phyloP scores from a whole-genome alignment of 2,329 filamentous ascomycete genomes.

The Colletotrichum tabaci region DNA sequence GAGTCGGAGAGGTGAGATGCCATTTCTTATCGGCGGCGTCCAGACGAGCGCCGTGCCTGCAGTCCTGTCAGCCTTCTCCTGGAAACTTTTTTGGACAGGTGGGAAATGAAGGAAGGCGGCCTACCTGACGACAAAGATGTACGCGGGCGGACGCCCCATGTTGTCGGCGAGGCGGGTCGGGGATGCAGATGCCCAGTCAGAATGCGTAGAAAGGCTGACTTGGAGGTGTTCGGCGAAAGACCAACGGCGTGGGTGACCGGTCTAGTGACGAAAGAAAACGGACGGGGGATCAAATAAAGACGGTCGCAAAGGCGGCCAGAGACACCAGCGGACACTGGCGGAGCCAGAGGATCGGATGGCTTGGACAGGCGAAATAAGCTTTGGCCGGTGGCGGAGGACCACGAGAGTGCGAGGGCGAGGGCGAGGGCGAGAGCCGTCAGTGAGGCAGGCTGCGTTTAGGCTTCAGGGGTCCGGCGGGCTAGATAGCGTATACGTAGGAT shows the following conservation, averaged over 20 bases:
- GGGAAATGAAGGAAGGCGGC: constrained; percentile 26
- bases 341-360: constrained; percentile 33
- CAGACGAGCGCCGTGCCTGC: constrained; percentile 88
- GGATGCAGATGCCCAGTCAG: constrained; percentile 8
- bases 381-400: constrained; percentile 30
- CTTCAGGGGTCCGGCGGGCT: not conserved
- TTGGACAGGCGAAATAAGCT: constrained; percentile 35
- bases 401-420: constrained; percentile 23
- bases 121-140: constrained; percentile 62
- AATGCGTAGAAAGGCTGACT: constrained; percentile 10
- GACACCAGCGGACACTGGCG: constrained; percentile 7
- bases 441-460: not conserved
- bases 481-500: too few relatives aligned
- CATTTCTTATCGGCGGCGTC: constrained; percentile 96
- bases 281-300: constrained; percentile 25
- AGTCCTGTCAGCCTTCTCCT: constrained; percentile 19
- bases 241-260: constrained; percentile 21
- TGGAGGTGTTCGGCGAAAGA: constrained; percentile 12
- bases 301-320: constrained; percentile 25
- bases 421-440: constrained; percentile 17
- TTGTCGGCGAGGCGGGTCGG: constrained; percentile 37
- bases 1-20: constrained; percentile 92
- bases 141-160: constrained; percentile 60
- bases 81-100: not conserved
- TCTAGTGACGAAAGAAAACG: constrained; percentile 19